Evolutionary conservation across 805 yeast species (phyloP).

Genomic region (Candida mattraensis): DNA sequence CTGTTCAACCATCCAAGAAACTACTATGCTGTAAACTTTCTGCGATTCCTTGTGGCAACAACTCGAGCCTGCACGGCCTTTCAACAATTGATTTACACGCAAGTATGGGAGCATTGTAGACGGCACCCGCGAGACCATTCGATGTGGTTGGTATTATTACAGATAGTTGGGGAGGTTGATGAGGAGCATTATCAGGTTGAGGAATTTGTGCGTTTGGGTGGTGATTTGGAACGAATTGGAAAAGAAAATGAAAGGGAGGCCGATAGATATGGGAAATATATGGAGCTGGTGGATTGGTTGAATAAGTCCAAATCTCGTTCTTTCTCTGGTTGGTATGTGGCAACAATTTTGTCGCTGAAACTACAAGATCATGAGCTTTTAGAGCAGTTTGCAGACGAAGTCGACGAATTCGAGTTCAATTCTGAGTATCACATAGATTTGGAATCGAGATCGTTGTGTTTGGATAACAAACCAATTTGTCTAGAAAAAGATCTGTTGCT

Average conservation of each 20-base stretch:
- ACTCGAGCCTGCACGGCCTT: no score
- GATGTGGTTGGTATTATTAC: constrained; percentile 22
- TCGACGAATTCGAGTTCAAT: constrained; percentile 10
- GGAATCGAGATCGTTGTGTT: neutral
- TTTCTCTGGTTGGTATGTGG: constrained; percentile 15
- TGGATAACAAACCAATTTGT: neutral
- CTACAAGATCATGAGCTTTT: constrained; percentile 1
- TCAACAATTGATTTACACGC: no score
- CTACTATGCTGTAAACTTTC: constrained; percentile 48
- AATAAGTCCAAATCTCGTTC: constrained; percentile 6
- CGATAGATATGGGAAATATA: constrained; percentile 1
- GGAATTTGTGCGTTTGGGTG: constrained; percentile 11
- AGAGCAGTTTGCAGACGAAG: constrained; percentile 1
- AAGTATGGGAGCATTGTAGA: constrained; percentile 12
- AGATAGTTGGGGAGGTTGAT: constrained; percentile 9
- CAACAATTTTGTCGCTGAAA: constrained; percentile 1
- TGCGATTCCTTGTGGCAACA: constrained; percentile 23
- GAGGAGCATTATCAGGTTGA: constrained; percentile 12
- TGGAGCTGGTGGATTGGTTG: constrained; percentile 16
- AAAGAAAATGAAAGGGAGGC: no score
- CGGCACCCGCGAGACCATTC: constrained; percentile 21
- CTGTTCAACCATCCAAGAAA: constrained; percentile 51
- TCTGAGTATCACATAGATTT: constrained; percentile 7
- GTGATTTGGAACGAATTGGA: neutral
- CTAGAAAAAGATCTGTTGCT: constrained; percentile 15